Conservation (phyloP, 177 flowering plant species). For the Vitis hybrid region DNA sequence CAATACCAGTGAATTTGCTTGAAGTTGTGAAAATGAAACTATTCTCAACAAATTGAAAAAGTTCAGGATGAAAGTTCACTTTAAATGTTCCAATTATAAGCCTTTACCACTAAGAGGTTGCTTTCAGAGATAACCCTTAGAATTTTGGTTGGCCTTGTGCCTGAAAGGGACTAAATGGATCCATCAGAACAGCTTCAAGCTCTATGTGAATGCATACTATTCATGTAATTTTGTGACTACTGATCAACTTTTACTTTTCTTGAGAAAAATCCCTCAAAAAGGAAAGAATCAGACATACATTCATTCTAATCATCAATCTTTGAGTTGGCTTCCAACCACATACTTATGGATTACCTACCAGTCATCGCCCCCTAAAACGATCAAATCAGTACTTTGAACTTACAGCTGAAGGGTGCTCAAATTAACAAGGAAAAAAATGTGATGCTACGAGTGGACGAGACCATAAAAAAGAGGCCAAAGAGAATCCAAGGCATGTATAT, state of each 20-base stretch:
- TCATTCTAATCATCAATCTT: too few relatives aligned
- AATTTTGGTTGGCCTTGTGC: not conserved
- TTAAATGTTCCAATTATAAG: not conserved
- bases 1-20: not conserved
- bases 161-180: not conserved
- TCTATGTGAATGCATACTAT: too few relatives aligned
- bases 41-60: not conserved
- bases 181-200: not conserved
- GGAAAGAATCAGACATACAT: too few relatives aligned
- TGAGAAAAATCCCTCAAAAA: too few relatives aligned
- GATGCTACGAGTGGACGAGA: not conserved
- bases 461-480: not conserved
- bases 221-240: too few relatives aligned
- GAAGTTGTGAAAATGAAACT: not conserved
- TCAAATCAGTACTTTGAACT: not conserved
- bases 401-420: too few relatives aligned
- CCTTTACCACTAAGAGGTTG: not conserved
- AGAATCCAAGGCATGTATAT: not conserved
- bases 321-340: not conserved
- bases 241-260: too few relatives aligned
- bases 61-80: not conserved
- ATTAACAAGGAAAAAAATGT: not conserved
- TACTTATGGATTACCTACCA: too few relatives aligned
- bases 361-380: not conserved
- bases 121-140: not conserved